Conservation (phyloP, 2,329 filamentous ascomycete genomes). For the Calonectria hawksworthii region DNA sequence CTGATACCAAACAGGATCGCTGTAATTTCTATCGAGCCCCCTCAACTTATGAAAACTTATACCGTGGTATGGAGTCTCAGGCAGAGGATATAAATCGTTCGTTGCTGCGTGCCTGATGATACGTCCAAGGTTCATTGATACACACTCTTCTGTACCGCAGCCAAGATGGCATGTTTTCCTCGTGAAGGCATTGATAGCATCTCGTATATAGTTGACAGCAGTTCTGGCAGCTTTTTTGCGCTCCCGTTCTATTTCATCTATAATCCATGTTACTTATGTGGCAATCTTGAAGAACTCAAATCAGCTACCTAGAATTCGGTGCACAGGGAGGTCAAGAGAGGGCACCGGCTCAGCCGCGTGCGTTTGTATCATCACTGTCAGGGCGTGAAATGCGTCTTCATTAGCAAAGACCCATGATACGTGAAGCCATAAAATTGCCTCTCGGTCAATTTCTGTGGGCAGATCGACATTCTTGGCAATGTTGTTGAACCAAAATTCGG, state of each 20-base stretch:
- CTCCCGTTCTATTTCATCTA: not conserved
- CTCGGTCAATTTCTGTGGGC: not conserved
- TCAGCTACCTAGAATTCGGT: not conserved
- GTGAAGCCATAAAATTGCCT: not conserved
- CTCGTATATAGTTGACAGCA: not conserved
- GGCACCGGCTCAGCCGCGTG: not conserved
- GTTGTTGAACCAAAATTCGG: not conserved
- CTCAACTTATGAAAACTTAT: not conserved
- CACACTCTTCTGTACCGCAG: too few species aligned
- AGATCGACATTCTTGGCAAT: not conserved
- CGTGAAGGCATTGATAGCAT: not conserved
- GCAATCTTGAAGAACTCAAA: not conserved
- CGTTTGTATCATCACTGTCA: not conserved
- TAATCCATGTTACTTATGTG: too few species aligned
- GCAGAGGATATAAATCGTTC: not conserved
- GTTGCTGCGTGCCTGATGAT: not conserved
- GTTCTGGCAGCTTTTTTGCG: not conserved
- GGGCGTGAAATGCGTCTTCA: not conserved
- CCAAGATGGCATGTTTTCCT: too few species aligned
- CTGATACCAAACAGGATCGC: not conserved
- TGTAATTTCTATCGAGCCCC: not conserved
- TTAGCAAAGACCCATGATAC: not conserved
- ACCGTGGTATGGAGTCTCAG: not conserved
- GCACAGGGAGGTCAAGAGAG: not conserved
- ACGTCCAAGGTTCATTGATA: not conserved